Evolutionary conservation across 208 protist species (phyloP).

Genomic region (Trypanosoma avium): DNA sequence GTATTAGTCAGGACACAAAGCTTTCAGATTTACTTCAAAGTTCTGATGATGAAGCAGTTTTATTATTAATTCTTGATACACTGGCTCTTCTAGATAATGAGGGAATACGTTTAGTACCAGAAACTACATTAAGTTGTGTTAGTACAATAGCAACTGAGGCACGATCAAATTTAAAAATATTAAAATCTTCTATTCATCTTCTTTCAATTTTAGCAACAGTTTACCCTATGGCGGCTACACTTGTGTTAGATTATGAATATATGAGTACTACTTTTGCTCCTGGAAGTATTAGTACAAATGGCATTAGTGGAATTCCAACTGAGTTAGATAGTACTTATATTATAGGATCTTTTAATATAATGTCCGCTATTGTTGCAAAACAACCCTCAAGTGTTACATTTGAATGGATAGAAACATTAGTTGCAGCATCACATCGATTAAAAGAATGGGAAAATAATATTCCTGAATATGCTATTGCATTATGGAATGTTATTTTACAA

Average conservation of each 20-base stretch:
- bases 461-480: conserved; percentile 25
- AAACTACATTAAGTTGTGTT: conserved; percentile 34
- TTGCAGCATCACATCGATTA: conserved; percentile 24
- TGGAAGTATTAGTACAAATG: too few species aligned
- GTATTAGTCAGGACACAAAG: conserved; percentile 24
- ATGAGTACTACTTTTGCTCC: conserved; percentile 39
- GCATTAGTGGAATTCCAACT: conserved; percentile 8
- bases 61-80: conserved; percentile 29
- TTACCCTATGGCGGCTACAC: conserved; percentile 54
- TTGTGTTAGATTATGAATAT: conserved; percentile 72
- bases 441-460: conserved; percentile 19
- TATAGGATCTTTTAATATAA: conserved; percentile 58
- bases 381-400: conserved; percentile 60
- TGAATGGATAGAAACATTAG: conserved; percentile 79
- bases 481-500: conserved; percentile 41
- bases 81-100: conserved; percentile 4
- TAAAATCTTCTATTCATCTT: conserved; percentile 31
- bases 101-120: conserved; percentile 14
- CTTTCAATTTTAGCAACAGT: conserved; percentile 39
- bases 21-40: conserved; percentile 4
- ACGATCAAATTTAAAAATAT: conserved; percentile 23
- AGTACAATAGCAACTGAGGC: conserved; percentile 46
- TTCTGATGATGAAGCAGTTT: conserved; percentile 18
- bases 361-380: conserved; percentile 53
- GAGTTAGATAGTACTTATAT: conserved; percentile 37